Base-by-base conservation (phyloP, 768 basidiomycete species). In the Trametes villosa region DNA sequence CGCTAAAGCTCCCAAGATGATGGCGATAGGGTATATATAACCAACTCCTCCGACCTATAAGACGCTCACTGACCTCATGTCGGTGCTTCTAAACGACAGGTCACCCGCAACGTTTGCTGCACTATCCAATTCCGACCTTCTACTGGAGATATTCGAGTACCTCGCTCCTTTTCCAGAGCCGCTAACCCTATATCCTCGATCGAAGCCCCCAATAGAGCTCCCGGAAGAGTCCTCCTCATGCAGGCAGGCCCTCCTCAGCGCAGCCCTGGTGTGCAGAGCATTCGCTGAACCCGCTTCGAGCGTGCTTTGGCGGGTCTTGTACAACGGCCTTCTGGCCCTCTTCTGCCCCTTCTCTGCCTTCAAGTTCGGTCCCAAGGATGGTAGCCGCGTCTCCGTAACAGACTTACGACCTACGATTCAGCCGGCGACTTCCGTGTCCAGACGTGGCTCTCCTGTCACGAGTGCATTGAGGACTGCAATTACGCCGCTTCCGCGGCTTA, bases 191-290 rank as follows among this genome's bases (percentile, higher is more conserved):
- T 30, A 45, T 87, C 94, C 94, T 80, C 96, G 96, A 31, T 92
- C 86, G 41, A 84, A 82, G 42, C 92, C 91, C 74, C 91, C 94
- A 36, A 96, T 68, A 0, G 89, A 80, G 1, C 89, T 85, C 76
- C 97, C 96, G 15, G 91, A 85, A 3, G 94, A 84, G 78, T 95
- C 36, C 13, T 12, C 36, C 36, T 38, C 11, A 12, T 15, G 12
- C 36, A 38, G 13, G 12, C 36, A 12, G 4, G n/a, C 36, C n/a
- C 36, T 38, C 11, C 36, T 15, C 27, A 47, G 27, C 15, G 45
- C 45, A 24, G 45, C 45, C 17, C 22, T 26, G 45, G 26, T 17
- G 17, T 47, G 45, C 45, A 47, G 27, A 27, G 45, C 45, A 15
- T 26, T 47, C 26, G 24, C 45, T 26, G 45, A 47, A 29, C 45